Evolutionary conservation across 345 rosid genomes (phyloP), one percentile per base, ranked within the genome.

Genomic region (Pugionium cornutum): DNA sequence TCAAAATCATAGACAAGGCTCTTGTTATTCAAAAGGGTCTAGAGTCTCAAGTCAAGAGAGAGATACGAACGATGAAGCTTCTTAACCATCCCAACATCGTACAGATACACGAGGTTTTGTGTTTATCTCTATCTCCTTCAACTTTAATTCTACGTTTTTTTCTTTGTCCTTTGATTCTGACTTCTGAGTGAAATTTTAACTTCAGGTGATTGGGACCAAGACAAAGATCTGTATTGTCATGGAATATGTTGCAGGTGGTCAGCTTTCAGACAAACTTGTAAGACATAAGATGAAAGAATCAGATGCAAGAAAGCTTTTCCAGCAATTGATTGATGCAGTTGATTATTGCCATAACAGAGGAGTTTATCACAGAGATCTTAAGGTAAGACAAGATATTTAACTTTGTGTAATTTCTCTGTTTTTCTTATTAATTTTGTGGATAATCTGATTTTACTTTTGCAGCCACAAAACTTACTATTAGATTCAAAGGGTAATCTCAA

Each of bases 381-480:
- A 92, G 98, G 97, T 78, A 41, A 47, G 4, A n/a, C 31, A 49
- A 32, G 4, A 3, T 32, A 25, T 53, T 60, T n/a, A 10, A 39
- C n/a, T 7, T 53, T 31, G 29, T 41, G 31, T 0, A 27, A 33
- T 11, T 2, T 47, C 28, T 62, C 8, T 67, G 31, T 31, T 50
- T 35, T 7, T 41, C 1, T 36, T 1, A 2, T 3, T 32, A 33
- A 7, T 11, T 30, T 46, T 18, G 18, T 18, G 18, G 10, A 51
- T 48, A n/a, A 51, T 72, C 33, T 51, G 48, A 58, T 53, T 67
- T 53, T 66, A 9, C 26, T 26, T 43, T 11, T 67, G 47, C 87
- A 92, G 98, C 97, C 97, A 33, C 96, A 89, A 66, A 92, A 88
- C 72, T 80, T 89, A 81, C 87, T 92, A 44, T 48, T 92, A 74